Percentiles rank a stretch among this genome's conserved stretches.
These are phyloP conservation scores for Russula sp. DNA, from an alignment of 768 basidiomycete genomes.

Conservation along the genomic window DNA sequence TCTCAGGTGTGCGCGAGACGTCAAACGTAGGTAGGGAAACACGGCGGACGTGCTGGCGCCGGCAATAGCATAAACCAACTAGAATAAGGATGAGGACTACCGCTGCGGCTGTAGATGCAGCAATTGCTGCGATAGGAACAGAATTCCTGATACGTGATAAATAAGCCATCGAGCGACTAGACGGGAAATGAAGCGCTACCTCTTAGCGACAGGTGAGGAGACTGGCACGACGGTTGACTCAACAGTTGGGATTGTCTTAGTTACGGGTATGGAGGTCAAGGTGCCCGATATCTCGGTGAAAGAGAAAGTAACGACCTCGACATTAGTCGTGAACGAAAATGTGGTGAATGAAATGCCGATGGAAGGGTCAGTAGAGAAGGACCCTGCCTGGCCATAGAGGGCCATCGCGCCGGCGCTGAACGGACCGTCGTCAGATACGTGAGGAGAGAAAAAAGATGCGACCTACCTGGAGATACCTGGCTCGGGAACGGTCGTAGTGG, in stretches of 20 bases:
- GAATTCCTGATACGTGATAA: not conserved
- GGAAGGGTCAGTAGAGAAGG: no score
- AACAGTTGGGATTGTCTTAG: not conserved
- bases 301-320: not conserved
- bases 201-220: not conserved
- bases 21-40: not conserved
- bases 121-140: conserved; percentile 11
- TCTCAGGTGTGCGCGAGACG: not conserved
- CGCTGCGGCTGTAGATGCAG: not conserved
- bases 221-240: not conserved
- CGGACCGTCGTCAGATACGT: not conserved
- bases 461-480: not conserved
- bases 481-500: not conserved
- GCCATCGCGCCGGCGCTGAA: not conserved
- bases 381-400: not conserved
- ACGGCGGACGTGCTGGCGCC: not conserved
- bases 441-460: not conserved
- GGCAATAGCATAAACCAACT: not conserved
- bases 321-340: not conserved
- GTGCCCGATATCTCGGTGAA: not conserved
- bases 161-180: not conserved
- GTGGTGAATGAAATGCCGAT: not conserved
- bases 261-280: not conserved
- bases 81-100: not conserved
- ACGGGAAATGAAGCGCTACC: not conserved